Evolutionary conservation across 805 yeast genomes (phyloP).

Genomic region (Lachancea meyersii): DNA sequence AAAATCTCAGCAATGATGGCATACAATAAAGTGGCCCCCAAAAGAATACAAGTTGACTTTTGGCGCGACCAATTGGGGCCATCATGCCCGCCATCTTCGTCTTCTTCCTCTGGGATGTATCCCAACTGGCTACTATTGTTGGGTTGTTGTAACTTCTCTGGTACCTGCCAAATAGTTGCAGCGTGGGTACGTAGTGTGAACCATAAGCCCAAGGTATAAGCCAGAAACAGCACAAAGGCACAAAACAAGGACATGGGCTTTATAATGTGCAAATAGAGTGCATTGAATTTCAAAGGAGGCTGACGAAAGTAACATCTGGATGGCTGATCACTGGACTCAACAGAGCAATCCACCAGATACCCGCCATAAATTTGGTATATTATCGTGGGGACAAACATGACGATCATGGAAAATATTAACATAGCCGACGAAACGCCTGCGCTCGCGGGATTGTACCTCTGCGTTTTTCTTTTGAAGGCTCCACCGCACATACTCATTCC

Average conservation of each 20-base stretch:
- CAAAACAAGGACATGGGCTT: slow-evolving; percentile 79
- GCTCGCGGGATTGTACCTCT: slow-evolving; percentile 88
- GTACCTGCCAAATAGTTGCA: slow-evolving; percentile 86
- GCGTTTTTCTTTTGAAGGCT: slow-evolving; percentile 86
- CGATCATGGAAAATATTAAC: slow-evolving; percentile 84
- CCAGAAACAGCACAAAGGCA: slow-evolving; percentile 71
- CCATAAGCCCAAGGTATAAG: slow-evolving; percentile 83
- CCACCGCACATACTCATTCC: slow-evolving; percentile 98
- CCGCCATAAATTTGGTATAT: slow-evolving; percentile 87
- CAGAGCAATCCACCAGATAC: slow-evolving; percentile 64
- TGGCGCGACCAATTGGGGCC: slow-evolving; percentile 94
- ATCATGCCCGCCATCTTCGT: slow-evolving; percentile 70
- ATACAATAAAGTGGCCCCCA: slow-evolving; percentile 79
- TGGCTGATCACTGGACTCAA: slow-evolving; percentile 9
- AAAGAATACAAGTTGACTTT: slow-evolving; percentile 74
- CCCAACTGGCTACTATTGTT: slow-evolving; percentile 19
- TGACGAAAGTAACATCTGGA: slow-evolving; percentile 66
- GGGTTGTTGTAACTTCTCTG: slow-evolving; percentile 24
- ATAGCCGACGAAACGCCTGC: slow-evolving; percentile 97
- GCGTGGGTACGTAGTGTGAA: slow-evolving; percentile 96
- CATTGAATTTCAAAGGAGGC: slow-evolving; percentile 66
- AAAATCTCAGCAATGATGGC: slow-evolving; percentile 92
- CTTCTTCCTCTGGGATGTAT: slow-evolving; percentile 17
- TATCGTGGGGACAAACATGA: slow-evolving; percentile 87
- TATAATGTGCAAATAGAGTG: slow-evolving; percentile 58